Evolutionary conservation across 192 early-diverging fungal genomes (phyloP).

Genomic region (Rhizophagus prolifer): DNA sequence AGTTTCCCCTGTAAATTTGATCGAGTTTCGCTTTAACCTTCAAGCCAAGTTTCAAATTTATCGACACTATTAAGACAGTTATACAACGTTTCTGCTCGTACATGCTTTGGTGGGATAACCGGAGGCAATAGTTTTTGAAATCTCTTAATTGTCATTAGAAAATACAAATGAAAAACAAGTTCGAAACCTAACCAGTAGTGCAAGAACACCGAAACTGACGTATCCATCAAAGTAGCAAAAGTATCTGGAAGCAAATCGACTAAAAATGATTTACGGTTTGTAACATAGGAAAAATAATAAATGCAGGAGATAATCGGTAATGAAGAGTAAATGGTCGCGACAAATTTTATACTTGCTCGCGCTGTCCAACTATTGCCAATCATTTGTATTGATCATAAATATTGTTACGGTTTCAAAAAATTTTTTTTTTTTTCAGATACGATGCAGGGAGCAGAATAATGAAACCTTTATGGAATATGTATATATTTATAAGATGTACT

Average conservation of each 20-base stretch:
- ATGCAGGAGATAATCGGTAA: background rate
- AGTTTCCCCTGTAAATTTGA: conserved; percentile 3
- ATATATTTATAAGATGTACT: too few relatives aligned
- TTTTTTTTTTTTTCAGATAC: too few relatives aligned
- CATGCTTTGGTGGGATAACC: background rate
- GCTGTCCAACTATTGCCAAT: background rate
- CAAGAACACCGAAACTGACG: background rate
- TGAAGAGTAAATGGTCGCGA: background rate
- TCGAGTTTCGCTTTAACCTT: conserved; percentile 4
- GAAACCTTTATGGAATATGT: too few relatives aligned
- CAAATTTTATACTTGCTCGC: background rate
- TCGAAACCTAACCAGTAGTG: conserved; percentile 19
- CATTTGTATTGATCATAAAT: background rate
- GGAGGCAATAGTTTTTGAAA: conserved; percentile 6
- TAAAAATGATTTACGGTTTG: background rate
- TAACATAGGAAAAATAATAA: conserved; percentile 11
- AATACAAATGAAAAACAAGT: conserved; percentile 3
- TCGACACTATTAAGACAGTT: background rate
- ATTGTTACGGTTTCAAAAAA: too few relatives aligned
- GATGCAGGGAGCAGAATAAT: too few relatives aligned
- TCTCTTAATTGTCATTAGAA: background rate
- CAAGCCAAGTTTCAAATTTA: conserved; percentile 3
- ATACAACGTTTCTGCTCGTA: background rate
- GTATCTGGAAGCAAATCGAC: background rate
- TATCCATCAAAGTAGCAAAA: background rate